Conservation (phyloP, 768 basidiomycete species). For the Pleurotus tuoliensis region DNA sequence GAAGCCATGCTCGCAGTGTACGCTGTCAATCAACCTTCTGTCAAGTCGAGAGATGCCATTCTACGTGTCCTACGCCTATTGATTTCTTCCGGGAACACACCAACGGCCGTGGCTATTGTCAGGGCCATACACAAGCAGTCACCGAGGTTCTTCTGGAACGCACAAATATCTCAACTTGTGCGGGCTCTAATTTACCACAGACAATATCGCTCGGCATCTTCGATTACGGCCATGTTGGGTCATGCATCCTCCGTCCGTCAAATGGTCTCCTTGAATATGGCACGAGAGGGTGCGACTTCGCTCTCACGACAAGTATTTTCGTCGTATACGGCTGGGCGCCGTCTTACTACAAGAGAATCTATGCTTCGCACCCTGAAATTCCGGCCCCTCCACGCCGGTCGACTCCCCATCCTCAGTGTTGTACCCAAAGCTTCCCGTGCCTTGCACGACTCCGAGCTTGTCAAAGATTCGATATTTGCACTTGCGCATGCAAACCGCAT, state of each 20-base stretch:
- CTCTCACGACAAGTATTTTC: constrained; percentile 19
- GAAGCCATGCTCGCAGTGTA: constrained; percentile 35
- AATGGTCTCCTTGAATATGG: constrained; percentile 25
- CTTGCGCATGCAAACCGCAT: constrained; percentile 39
- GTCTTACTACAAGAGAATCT: constrained; percentile 18
- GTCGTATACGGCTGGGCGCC: background rate
- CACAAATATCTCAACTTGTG: constrained; percentile 35
- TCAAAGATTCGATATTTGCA: constrained; percentile 31
- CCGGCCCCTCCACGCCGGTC: constrained; percentile 15
- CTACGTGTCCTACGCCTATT: constrained; percentile 41
- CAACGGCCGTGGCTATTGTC: constrained; percentile 34
- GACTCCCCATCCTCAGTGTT: constrained; percentile 16
- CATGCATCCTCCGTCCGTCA: constrained; percentile 23
- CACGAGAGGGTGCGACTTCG: constrained; percentile 24
- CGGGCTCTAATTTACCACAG: constrained; percentile 36
- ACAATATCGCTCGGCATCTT: constrained; percentile 31
- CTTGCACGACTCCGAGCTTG: constrained; percentile 20
- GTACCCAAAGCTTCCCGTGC: constrained; percentile 19
- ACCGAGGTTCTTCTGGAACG: constrained; percentile 35
- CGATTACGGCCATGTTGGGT: constrained; percentile 21
- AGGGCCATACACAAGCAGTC: constrained; percentile 29
- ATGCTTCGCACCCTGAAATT: constrained; percentile 23
- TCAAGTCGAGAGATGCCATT: constrained; percentile 37
- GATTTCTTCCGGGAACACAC: constrained; percentile 32
- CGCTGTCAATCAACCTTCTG: constrained; percentile 23